phyloP scores from a whole-genome alignment of 2,329 filamentous ascomycete genomes.

The Sarocladium oryzae region DNA sequence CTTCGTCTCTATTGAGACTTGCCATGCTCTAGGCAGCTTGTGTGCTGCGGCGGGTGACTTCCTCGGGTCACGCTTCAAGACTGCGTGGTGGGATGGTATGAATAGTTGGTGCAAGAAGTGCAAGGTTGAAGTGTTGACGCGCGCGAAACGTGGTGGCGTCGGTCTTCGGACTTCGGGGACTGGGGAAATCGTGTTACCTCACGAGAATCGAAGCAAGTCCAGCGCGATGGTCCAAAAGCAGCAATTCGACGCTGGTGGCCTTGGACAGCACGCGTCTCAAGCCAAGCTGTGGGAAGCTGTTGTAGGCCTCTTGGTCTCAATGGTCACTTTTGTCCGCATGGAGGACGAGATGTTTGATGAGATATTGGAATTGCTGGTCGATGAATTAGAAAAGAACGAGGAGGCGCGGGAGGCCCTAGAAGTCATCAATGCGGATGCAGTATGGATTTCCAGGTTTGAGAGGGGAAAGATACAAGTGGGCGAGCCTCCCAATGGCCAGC shows the following conservation, averaged over 20 bases:
- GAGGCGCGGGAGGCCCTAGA: conserved; percentile 54
- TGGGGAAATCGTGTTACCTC: conserved; percentile 22
- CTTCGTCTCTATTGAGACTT: conserved; percentile 64
- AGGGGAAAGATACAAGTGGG: conserved; percentile 31
- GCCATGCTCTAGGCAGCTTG: conserved; percentile 60
- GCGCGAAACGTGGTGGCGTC: conserved; percentile 3
- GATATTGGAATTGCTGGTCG: conserved; percentile 55
- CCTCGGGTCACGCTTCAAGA: conserved; percentile 66
- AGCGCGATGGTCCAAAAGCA: not conserved
- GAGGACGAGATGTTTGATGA: conserved; percentile 67
- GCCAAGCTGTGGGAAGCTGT: conserved; percentile 59
- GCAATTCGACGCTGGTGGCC: conserved; percentile 21
- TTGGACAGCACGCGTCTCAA: conserved; percentile 55
- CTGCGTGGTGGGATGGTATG: conserved; percentile 59
- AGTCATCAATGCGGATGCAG: conserved; percentile 62
- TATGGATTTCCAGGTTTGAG: conserved; percentile 62
- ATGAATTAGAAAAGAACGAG: conserved; percentile 35
- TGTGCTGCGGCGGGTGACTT: conserved; percentile 75
- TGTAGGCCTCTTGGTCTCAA: conserved; percentile 48
- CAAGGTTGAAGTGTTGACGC: not conserved
- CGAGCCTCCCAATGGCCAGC: conserved; percentile 35
- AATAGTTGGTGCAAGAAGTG: conserved; percentile 39
- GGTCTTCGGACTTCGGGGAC: conserved; percentile 12
- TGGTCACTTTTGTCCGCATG: conserved; percentile 59
- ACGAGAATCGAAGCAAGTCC: not conserved